phyloP scores from a whole-genome alignment of 352 stramenopile genomes.

The Phytophthora ramorum region DNA sequence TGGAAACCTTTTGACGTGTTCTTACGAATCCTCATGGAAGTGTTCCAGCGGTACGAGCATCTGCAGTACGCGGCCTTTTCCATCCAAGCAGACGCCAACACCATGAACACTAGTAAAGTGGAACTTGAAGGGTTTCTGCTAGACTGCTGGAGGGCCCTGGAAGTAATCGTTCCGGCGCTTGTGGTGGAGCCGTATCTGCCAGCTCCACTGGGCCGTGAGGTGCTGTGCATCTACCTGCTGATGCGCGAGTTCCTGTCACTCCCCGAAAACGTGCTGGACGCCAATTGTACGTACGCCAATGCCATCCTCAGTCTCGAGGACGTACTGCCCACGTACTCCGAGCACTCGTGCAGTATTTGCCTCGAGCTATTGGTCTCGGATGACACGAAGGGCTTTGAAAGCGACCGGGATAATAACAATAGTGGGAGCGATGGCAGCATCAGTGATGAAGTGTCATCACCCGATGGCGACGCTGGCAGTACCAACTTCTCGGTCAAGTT shows the following conservation, averaged over 20 bases:
- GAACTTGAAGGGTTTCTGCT: conserved; percentile 57
- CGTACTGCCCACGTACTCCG: conserved; percentile 38
- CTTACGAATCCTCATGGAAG: conserved; percentile 38
- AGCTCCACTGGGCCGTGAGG: conserved; percentile 39
- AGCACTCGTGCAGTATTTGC: conserved; percentile 67
- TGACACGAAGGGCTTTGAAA: conserved; percentile 30
- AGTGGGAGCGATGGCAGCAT: not conserved
- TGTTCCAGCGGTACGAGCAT: conserved; percentile 48
- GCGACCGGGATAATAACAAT: not conserved
- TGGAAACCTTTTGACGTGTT: conserved; percentile 66
- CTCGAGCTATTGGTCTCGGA: conserved; percentile 44
- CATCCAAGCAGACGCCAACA: conserved; percentile 45
- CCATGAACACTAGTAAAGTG: conserved; percentile 38
- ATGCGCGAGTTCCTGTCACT: conserved; percentile 65
- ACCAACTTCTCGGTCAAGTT: conserved; percentile 48
- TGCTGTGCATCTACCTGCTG: conserved; percentile 53
- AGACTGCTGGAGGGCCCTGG: conserved; percentile 54
- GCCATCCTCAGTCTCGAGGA: conserved; percentile 68
- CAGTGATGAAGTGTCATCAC: not conserved
- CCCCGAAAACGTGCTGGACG: conserved; percentile 52
- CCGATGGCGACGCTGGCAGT: not conserved
- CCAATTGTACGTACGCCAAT: conserved; percentile 62
- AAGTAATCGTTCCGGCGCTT: conserved; percentile 54
- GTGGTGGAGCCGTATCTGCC: conserved; percentile 52
- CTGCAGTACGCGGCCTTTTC: conserved; percentile 50